Percentiles rank a stretch among this genome's conserved stretches.
Evolutionary conservation across 305 asterid genomes (phyloP).

Genomic region (Fraxinus dipetala): DNA sequence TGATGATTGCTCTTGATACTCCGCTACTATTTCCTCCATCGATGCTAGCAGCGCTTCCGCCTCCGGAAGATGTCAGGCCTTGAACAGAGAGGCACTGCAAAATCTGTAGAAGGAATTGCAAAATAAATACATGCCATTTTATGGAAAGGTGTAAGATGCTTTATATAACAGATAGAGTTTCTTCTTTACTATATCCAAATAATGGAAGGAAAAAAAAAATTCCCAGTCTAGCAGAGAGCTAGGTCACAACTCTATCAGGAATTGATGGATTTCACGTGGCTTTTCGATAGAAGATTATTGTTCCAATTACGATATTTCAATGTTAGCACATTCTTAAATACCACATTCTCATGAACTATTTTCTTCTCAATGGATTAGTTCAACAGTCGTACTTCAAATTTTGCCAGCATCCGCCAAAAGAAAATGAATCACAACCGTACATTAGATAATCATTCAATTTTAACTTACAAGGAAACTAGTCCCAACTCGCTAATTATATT

Average conservation of each 20-base stretch:
- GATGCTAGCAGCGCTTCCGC: conserved; percentile 59
- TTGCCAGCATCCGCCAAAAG: background rate
- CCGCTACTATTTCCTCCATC: conserved; percentile 89
- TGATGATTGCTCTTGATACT: conserved; percentile 76
- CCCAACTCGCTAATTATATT: background rate
- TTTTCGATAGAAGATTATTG: background rate
- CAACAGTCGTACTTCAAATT: background rate
- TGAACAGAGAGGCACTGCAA: conserved; percentile 79
- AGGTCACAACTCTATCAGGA: background rate
- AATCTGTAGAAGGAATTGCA: conserved; percentile 47
- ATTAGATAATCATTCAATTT: background rate
- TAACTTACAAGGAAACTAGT: background rate
- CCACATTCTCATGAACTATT: background rate
- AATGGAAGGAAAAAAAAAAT: background rate
- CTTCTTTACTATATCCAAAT: background rate
- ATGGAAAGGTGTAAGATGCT: background rate
- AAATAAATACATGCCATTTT: background rate
- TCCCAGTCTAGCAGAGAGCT: background rate
- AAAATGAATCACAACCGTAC: background rate
- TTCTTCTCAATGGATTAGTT: background rate
- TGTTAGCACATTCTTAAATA: background rate
- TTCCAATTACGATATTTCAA: background rate
- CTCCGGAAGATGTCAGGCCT: conserved; percentile 81
- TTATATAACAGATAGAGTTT: background rate
- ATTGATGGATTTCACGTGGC: background rate